Evolutionary conservation across 805 yeast genomes (phyloP).

Genomic region (Candida ponderosae): DNA sequence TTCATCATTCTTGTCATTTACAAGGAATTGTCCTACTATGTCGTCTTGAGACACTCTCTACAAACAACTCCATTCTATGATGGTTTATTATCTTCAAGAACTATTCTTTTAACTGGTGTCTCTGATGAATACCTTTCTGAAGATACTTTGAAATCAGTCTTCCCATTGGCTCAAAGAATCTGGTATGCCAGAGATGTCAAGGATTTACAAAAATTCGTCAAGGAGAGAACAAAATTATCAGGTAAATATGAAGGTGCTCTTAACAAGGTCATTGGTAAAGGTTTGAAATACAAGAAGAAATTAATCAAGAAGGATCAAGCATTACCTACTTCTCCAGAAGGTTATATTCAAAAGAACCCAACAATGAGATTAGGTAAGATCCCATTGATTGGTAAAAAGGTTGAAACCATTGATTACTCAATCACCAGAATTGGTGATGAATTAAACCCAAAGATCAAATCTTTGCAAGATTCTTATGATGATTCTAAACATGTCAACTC

Average conservation of each 20-base stretch:
- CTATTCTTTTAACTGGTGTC: constrained; percentile 65
- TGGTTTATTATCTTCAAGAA: constrained; percentile 60
- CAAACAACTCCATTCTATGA: constrained; percentile 71
- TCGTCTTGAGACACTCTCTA: constrained; percentile 62
- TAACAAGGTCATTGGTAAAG: constrained; percentile 50
- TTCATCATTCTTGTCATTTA: constrained; percentile 57
- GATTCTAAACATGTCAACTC: constrained; percentile 50
- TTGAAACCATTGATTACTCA: constrained; percentile 72
- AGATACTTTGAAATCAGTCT: constrained; percentile 42
- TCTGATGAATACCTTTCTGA: constrained; percentile 37
- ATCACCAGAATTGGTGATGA: constrained; percentile 55
- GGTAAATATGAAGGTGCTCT: constrained; percentile 59
- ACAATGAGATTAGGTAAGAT: constrained; percentile 61
- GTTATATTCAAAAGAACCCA: constrained; percentile 78
- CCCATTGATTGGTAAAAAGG: constrained; percentile 73
- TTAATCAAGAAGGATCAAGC: constrained; percentile 49
- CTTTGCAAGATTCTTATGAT: constrained; percentile 46
- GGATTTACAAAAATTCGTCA: constrained; percentile 44
- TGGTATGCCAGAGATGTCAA: constrained; percentile 60
- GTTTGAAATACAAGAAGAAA: constrained; percentile 49
- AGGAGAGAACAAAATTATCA: constrained; percentile 58
- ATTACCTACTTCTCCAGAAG: constrained; percentile 46
- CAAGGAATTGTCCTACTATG: constrained; percentile 66
- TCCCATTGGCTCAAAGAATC: constrained; percentile 53
- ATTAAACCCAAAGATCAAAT: constrained; percentile 56